Conservation (phyloP, 2,329 filamentous ascomycete genomes). For the Fusarium anguioides region DNA sequence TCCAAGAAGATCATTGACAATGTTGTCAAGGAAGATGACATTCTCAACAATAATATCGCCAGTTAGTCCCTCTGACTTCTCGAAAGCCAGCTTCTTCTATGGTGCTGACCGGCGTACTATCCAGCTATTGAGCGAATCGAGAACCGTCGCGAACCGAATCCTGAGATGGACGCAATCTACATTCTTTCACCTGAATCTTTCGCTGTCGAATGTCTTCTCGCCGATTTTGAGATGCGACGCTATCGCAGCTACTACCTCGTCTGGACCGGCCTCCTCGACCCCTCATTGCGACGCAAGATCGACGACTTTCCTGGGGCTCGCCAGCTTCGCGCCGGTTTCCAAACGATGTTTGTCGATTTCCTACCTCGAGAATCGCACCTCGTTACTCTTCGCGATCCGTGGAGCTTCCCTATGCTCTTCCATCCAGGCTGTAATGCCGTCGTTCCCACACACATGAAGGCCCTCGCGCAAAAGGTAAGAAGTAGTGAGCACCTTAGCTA, state of each 20-base stretch:
- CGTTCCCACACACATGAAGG: slow-evolving; percentile 84
- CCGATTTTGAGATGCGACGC: slow-evolving; percentile 86
- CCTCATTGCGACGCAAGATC: slow-evolving; percentile 76
- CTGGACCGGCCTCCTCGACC: slow-evolving; percentile 83
- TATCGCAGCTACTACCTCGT: slow-evolving; percentile 85
- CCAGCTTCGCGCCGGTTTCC: slow-evolving; percentile 81
- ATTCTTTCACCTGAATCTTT: slow-evolving; percentile 86
- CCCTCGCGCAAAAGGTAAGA: slow-evolving; percentile 84
- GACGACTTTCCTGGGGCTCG: slow-evolving; percentile 76
- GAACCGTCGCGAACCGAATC: slow-evolving; percentile 82
- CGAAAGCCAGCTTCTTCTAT: slow-evolving; percentile 14
- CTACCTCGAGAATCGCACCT: slow-evolving; percentile 91
- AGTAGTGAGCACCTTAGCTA: not conserved
- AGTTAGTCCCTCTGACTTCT: slow-evolving; percentile 68
- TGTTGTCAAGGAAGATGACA: slow-evolving; percentile 93
- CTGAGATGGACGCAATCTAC: slow-evolving; percentile 95
- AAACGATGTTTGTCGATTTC: slow-evolving; percentile 87
- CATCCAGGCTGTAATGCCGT: slow-evolving; percentile 90
- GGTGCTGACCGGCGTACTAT: slow-evolving; percentile 31
- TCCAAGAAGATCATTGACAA: slow-evolving; percentile 90
- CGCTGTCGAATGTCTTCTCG: slow-evolving; percentile 92
- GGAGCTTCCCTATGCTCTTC: slow-evolving; percentile 93
- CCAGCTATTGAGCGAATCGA: slow-evolving; percentile 95
- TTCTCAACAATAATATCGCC: slow-evolving; percentile 95
- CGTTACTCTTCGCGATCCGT: slow-evolving; percentile 91